phyloP scores from a whole-genome alignment of 345 rosid genomes.

The Pistacia vera region DNA sequence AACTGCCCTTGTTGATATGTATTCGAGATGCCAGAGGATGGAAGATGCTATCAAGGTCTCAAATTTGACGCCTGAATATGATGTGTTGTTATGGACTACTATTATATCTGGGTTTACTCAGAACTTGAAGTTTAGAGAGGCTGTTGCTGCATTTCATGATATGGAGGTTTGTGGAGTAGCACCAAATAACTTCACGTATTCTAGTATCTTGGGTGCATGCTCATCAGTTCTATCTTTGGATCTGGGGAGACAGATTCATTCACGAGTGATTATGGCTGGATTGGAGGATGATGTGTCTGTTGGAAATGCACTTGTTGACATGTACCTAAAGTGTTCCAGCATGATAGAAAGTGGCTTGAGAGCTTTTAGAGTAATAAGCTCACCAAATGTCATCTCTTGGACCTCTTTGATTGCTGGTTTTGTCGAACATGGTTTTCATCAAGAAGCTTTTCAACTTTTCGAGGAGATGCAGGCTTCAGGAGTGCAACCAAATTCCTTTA shows the following conservation, averaged over 20 bases:
- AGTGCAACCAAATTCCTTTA: conserved; percentile 53
- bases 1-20: conserved; percentile 64
- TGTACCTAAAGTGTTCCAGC: conserved; percentile 66
- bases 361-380: conserved; percentile 45
- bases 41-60: conserved; percentile 53
- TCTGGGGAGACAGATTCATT: conserved; percentile 65
- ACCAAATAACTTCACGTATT: conserved; percentile 49
- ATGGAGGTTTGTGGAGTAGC: conserved; percentile 48
- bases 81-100: conserved; percentile 59
- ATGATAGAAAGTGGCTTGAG: conserved; percentile 39
- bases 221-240: conserved; percentile 36
- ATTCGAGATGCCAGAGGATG: conserved; percentile 48
- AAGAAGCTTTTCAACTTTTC: conserved; percentile 41
- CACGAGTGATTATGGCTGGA: conserved; percentile 46
- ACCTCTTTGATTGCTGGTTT: conserved; percentile 69
- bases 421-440: conserved; percentile 41
- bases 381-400: conserved; percentile 71
- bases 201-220: conserved; percentile 46
- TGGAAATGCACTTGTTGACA: conserved; percentile 67
- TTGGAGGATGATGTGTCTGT: conserved; percentile 49
- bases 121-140: conserved; percentile 44
- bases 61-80: conserved; percentile 41
- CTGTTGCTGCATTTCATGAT: conserved; percentile 45
- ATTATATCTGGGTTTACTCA: conserved; percentile 55
- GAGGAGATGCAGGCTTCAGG: conserved; percentile 53